A percentile compares a stretch with the other conserved stretches of the same genome.
These are phyloP conservation scores for Apiospora sp. DNA, from an alignment of 2,329 filamentous ascomycete species.

Conservation along the genomic window DNA sequence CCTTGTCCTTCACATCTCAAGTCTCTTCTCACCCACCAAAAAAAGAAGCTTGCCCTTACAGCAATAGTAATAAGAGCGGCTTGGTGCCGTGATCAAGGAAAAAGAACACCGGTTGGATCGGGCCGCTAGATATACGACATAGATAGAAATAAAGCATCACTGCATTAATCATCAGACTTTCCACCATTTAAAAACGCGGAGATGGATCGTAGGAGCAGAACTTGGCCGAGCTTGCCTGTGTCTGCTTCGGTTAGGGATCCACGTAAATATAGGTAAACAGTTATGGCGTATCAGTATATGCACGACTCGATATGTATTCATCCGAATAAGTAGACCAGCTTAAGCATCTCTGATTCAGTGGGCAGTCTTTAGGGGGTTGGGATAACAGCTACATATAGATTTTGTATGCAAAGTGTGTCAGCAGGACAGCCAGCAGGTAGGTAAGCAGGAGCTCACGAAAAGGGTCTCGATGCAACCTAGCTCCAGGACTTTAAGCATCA, in stretches of 20 bases:
- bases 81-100: background rate
- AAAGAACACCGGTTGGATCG: background rate
- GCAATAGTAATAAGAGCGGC: constrained; percentile 7
- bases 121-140: background rate
- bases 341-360: too few species aligned
- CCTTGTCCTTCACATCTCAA: background rate
- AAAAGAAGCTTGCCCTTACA: background rate
- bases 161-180: background rate
- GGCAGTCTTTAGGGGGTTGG: background rate
- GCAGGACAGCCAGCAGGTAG: background rate
- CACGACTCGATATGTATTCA: too few species aligned
- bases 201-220: background rate
- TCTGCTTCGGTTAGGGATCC: too few species aligned
- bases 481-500: background rate
- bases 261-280: background rate
- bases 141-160: constrained; percentile 22
- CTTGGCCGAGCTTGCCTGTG: background rate
- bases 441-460: background rate
- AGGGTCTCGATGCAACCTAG: background rate
- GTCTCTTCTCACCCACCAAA: background rate
- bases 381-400: background rate
- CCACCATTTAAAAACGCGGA: too few species aligned
- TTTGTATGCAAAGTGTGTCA: background rate
- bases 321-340: too few species aligned
- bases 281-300: background rate